These are phyloP conservation scores for Glebionis coronaria DNA, from an alignment of 129 eudicot genomes.

Conservation along the genomic window DNA sequence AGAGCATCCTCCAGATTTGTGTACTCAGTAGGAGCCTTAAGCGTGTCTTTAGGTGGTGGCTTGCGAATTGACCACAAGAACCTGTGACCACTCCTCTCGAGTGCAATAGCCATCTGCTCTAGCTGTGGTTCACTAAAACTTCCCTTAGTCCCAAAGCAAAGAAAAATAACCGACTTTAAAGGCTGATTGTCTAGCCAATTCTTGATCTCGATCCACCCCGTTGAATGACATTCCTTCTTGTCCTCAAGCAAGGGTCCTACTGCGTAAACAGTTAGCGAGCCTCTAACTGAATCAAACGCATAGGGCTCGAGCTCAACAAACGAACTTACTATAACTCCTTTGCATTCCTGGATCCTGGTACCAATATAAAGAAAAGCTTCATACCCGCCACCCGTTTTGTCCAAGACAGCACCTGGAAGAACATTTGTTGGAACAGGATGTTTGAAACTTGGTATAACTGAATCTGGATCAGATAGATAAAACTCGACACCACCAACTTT, in stretches of 20 bases:
- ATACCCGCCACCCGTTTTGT: conserved; percentile 19
- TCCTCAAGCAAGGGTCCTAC: conserved; percentile 35
- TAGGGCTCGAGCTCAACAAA: conserved; percentile 33
- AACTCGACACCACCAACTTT: conserved; percentile 19
- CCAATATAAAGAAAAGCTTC: conserved; percentile 6
- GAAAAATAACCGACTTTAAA: conserved; percentile 31
- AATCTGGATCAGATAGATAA: conserved; percentile 20
- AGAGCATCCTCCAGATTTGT: conserved; percentile 16
- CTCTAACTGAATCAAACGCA: conserved; percentile 5
- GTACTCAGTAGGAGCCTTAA: conserved; percentile 11
- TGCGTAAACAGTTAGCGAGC: conserved; percentile 23
- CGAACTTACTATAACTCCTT: conserved; percentile 33
- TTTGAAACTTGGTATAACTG: conserved; percentile 14
- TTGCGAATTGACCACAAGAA: conserved; percentile 43
- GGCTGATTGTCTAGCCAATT: conserved; percentile 31
- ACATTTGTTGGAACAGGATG: conserved; percentile 22
- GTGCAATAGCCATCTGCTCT: conserved; percentile 35
- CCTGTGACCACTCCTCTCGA: conserved; percentile 23
- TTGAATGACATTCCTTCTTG: not conserved
- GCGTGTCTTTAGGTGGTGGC: not conserved
- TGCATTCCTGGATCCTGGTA: conserved; percentile 20
- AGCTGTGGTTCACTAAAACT: conserved; percentile 21
- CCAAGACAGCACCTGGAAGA: conserved; percentile 21
- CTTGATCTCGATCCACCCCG: conserved; percentile 4
- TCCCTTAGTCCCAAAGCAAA: conserved; percentile 47